These are phyloP conservation scores for Rugonectria rugulosa DNA, from an alignment of 2,329 filamentous ascomycete genomes.

Conservation along the genomic window DNA sequence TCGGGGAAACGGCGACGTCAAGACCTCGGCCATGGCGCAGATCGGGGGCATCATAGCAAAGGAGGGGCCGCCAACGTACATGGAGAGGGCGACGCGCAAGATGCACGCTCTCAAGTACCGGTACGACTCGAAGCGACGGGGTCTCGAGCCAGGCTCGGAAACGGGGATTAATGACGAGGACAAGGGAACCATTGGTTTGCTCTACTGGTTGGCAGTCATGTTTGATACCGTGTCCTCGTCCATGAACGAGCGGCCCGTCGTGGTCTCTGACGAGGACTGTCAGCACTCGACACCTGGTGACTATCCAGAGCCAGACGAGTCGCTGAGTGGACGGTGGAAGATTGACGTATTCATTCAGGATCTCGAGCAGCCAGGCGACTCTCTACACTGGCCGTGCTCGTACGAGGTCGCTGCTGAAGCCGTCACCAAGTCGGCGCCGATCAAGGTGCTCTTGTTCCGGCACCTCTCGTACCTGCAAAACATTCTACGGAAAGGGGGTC, in stretches of 20 bases:
- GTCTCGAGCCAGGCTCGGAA: constrained; percentile 17
- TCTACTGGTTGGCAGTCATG: constrained; percentile 68
- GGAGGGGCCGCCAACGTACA: constrained; percentile 30
- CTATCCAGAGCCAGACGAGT: constrained; percentile 27
- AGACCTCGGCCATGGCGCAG: constrained; percentile 16
- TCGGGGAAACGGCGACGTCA: constrained; percentile 1
- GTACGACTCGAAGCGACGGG: constrained; percentile 28
- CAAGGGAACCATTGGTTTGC: constrained; percentile 56
- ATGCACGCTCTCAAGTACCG: constrained; percentile 39
- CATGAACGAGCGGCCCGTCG: constrained; percentile 51
- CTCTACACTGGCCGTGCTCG: constrained; percentile 59
- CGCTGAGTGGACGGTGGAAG: constrained; percentile 30
- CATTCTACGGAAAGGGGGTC: constrained; percentile 49
- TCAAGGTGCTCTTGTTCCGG: constrained; percentile 43
- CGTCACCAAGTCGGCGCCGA: constrained; percentile 58
- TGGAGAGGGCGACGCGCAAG: constrained; percentile 36
- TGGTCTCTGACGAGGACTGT: constrained; percentile 49
- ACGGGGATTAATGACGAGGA: constrained; percentile 35
- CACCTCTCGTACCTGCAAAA: constrained; percentile 53
- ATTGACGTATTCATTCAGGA: constrained; percentile 35
- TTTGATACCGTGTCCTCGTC: constrained; percentile 64
- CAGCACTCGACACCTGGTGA: too few relatives aligned
- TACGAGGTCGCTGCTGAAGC: constrained; percentile 56
- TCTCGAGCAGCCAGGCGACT: constrained; percentile 27
- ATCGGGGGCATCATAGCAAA: constrained; percentile 31